Conservation (phyloP, 2,329 filamentous ascomycete species). For the Talaromyces sp. region DNA sequence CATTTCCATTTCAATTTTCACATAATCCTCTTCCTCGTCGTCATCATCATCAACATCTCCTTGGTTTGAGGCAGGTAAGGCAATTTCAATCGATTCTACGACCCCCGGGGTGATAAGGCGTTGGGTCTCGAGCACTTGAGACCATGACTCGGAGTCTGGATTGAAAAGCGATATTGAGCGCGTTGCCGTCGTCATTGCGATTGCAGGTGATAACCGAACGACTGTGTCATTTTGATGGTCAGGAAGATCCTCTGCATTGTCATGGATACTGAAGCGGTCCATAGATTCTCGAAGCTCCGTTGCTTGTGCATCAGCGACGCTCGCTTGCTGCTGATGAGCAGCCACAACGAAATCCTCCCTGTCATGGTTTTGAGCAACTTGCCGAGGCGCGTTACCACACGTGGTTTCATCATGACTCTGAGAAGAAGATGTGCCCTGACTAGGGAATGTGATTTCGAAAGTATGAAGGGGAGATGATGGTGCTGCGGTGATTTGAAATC, state of each 20-base stretch:
- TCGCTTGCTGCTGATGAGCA: neutral
- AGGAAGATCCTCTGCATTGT: neutral
- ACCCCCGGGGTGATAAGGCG: neutral
- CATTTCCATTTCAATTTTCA: neutral
- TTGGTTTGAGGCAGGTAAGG: neutral
- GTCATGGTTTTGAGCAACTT: neutral
- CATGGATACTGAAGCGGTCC: neutral
- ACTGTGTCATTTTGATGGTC: neutral
- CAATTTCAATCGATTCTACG: neutral
- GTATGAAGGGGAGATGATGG: neutral
- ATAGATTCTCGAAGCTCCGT: neutral
- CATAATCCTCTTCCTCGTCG: neutral
- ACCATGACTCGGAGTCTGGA: neutral
- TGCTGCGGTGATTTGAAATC: neutral
- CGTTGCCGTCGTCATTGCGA: slow-evolving; percentile 1
- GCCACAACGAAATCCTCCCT: slow-evolving; percentile 3
- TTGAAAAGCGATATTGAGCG: slow-evolving; percentile 8
- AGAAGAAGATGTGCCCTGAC: neutral
- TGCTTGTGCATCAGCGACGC: neutral
- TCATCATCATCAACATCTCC: neutral
- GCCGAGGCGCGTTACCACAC: neutral
- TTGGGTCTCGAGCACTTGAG: neutral
- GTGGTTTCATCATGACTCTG: neutral
- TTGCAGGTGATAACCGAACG: neutral
- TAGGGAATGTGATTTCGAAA: neutral